Evolutionary conservation across 2,329 filamentous ascomycete genomes (phyloP).

Genomic region (Colletotrichum musicola): DNA sequence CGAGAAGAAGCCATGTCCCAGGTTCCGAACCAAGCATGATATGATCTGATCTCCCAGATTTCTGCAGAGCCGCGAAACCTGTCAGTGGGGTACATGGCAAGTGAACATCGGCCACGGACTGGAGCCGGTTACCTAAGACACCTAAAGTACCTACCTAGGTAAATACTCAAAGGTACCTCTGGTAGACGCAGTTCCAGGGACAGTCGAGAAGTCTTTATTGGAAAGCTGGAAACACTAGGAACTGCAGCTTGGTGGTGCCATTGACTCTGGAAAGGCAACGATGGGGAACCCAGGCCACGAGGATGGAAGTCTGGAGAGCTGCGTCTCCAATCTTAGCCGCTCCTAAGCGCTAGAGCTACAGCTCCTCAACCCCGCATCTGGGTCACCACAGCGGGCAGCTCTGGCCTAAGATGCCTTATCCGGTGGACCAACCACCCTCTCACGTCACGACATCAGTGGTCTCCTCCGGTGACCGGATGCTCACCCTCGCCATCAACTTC

Average conservation of each 20-base stretch:
- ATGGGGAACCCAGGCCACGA: not conserved
- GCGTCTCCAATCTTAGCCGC: constrained; percentile 36
- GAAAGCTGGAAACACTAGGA: not conserved
- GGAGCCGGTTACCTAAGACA: too few species aligned
- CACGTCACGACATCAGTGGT: constrained; percentile 23
- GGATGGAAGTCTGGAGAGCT: not conserved
- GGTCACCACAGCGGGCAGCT: constrained; percentile 17
- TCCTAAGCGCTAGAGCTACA: constrained; percentile 33
- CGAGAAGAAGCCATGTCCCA: not conserved
- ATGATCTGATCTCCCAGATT: not conserved
- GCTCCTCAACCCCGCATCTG: constrained; percentile 36
- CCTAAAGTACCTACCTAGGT: too few species aligned
- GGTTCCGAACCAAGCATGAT: not conserved
- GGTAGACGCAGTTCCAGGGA: not conserved
- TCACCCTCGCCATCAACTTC: not conserved
- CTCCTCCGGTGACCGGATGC: constrained; percentile 32
- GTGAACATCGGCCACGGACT: not conserved
- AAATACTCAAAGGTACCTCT: too few species aligned
- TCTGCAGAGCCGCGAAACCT: constrained; percentile 3
- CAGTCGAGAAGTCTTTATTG: not conserved
- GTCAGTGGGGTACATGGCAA: not conserved
- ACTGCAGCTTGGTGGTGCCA: not conserved
- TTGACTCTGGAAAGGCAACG: constrained; percentile 17
- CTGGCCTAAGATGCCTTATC: constrained; percentile 27
- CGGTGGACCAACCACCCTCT: constrained; percentile 24